These are phyloP conservation scores for Otatea glauca DNA, from an alignment of 176 grass and related monocot species.

Conservation along the genomic window DNA sequence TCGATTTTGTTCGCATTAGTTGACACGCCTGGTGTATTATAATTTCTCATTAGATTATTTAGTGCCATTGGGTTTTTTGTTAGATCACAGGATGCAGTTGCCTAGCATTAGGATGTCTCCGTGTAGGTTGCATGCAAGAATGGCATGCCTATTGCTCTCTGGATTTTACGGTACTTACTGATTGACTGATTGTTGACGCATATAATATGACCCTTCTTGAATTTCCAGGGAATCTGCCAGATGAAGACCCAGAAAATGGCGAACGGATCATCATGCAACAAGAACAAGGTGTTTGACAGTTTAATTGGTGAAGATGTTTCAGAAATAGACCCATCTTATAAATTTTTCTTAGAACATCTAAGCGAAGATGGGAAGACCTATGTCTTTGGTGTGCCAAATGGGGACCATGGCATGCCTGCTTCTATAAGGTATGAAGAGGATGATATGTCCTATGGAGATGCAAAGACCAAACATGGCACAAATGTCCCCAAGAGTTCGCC, in stretches of 20 bases:
- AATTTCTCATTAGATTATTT: no score
- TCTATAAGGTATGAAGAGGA: constrained; percentile 51
- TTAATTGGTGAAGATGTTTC: not conserved
- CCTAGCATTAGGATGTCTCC: no score
- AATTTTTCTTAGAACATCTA: constrained; percentile 54
- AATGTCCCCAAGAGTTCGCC: no score
- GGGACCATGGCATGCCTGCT: constrained; percentile 47
- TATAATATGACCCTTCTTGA: not conserved
- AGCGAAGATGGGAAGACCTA: constrained; percentile 37
- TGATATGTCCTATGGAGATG: not conserved
- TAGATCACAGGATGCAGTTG: no score
- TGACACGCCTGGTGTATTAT: no score
- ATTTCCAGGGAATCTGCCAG: constrained; percentile 12
- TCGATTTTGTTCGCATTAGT: no score
- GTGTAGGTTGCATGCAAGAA: not conserved
- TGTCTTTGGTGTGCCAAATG: constrained; percentile 32
- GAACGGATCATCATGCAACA: not conserved
- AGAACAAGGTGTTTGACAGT: constrained; percentile 19
- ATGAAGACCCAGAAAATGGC: constrained; percentile 35
- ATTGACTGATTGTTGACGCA: not conserved
- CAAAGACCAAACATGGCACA: not conserved
- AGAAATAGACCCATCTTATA: constrained; percentile 55
- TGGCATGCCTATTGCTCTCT: not conserved
- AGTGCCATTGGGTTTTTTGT: no score
- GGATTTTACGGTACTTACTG: not conserved